Evolutionary conservation across 1,139 yeast species (phyloP), one percentile per base, ranked within the genome.

Genomic region (Kodamaea sp.): DNA sequence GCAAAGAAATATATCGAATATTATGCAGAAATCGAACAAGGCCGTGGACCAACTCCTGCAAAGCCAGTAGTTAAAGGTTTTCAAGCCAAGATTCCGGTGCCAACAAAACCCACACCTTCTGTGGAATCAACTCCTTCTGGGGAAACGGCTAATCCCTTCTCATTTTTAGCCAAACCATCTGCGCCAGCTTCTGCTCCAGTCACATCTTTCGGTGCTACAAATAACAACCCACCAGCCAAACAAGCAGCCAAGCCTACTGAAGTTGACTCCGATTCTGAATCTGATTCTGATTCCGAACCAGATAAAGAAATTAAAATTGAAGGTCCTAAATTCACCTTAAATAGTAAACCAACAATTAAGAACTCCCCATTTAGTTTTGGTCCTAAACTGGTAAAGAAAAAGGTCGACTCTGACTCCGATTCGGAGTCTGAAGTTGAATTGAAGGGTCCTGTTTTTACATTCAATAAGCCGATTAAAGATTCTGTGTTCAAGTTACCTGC

Each of bases 301-400:
- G 75, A 66, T 8, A 58, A 62, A 10, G 70, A 67, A 10, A 58
- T 77, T 31, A 74, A 74, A 50, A 70, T 68, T 11, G 74, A 82
- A 53, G 94, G 94, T 0, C 94, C 94, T 8, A 59, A 62, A 33
- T 84, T 84, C 57, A 73, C 78, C 2, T 50, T 84, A 35, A 55
- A 58, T 6, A 49, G 68, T 8, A 71, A 74, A 36, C 86, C 88
- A 31, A 74, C 76, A 1, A 67, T 78, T 2, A 75, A 75, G 35
- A 71, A 71, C 38, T 72, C 84, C 1, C 82, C 81, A 1, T 84
- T 86, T 54, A 62, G 80, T 8, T 79, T 70, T 42, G 68, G 70
- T 7, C 70, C 76, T 20, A 78, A 71, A 41, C 68, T 70, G 24
- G 60, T 49, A 25, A 55, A 62, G 30, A 63, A 64, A 36, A 67